phyloP scores from a whole-genome alignment of 1,284 basidiomycete genomes.

The Boletus mariae region DNA sequence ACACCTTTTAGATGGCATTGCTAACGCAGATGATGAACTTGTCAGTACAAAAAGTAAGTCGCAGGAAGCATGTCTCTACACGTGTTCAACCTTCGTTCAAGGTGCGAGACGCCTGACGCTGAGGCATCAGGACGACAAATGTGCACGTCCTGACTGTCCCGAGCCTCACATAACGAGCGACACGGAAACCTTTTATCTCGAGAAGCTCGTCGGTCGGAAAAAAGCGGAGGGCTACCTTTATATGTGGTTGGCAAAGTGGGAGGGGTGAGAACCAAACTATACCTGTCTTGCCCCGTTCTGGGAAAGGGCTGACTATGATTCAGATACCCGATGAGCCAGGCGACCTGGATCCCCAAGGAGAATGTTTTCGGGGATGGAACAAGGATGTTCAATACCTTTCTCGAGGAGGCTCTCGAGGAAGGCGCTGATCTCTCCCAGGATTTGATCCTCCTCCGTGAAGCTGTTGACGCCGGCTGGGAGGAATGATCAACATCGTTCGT shows the following conservation, averaged over 20 bases:
- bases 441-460: conserved; percentile 20
- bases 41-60: conserved; percentile 19
- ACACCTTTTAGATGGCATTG: neutral
- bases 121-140: conserved; percentile 9
- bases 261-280: conserved; percentile 29
- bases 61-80: no score
- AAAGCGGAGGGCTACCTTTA: conserved; percentile 12
- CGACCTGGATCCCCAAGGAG: conserved; percentile 30
- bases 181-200: conserved; percentile 27
- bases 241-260: conserved; percentile 37
- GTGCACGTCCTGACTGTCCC: conserved; percentile 28
- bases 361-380: conserved; percentile 20
- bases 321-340: conserved; percentile 29
- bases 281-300: neutral
- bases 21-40: conserved; percentile 2
- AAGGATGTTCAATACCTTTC: conserved; percentile 16
- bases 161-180: conserved; percentile 2
- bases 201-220: conserved; percentile 34
- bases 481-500: neutral
- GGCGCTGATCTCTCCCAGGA: conserved; percentile 14
- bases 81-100: neutral
- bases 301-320: neutral
- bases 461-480: conserved; percentile 15
- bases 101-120: conserved; percentile 12
- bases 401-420: conserved; percentile 16